Conservation (phyloP, 352 stramenopile species). For the Globisporangium cylindrosporum region DNA sequence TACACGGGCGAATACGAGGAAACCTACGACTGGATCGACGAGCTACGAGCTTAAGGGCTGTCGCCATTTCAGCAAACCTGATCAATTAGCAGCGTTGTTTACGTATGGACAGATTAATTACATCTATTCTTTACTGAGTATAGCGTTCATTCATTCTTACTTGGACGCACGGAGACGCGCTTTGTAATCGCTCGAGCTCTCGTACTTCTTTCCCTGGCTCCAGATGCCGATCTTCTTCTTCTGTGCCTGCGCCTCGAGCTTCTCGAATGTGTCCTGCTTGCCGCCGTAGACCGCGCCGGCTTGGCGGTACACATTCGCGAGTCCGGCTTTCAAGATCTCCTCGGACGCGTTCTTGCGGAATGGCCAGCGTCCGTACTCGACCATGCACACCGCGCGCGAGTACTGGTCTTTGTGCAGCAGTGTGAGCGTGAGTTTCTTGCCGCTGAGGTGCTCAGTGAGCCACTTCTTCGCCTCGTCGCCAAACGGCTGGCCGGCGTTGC, state of each 20-base stretch:
- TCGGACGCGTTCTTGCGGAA: slow-evolving; percentile 78
- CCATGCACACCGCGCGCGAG: slow-evolving; percentile 76
- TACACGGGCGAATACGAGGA: slow-evolving; percentile 17
- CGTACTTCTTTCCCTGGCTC: slow-evolving; percentile 69
- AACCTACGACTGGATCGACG: slow-evolving; percentile 15
- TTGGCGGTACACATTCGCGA: slow-evolving; percentile 75
- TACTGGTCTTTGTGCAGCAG: slow-evolving; percentile 86
- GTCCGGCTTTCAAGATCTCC: slow-evolving; percentile 74
- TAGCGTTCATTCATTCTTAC: not conserved
- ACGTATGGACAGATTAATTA: not conserved
- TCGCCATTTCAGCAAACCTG: not conserved
- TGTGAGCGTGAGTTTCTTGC: slow-evolving; percentile 61
- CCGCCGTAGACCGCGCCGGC: slow-evolving; percentile 79
- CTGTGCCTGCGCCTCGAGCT: slow-evolving; percentile 58
- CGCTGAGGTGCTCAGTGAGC: slow-evolving; percentile 44
- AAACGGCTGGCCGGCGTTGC: slow-evolving; percentile 69
- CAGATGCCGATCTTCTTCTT: slow-evolving; percentile 73
- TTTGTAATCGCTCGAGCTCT: slow-evolving; percentile 78
- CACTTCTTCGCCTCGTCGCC: slow-evolving; percentile 79
- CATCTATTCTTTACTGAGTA: not conserved
- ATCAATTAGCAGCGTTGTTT: not conserved
- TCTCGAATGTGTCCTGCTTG: slow-evolving; percentile 62
- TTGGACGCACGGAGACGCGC: slow-evolving; percentile 46
- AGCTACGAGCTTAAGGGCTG: slow-evolving; percentile 11
- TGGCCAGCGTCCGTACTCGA: slow-evolving; percentile 76